Percentiles rank a stretch among this genome's conserved stretches.
These are phyloP conservation scores for Aspergillus sp. DNA, from an alignment of 2,329 filamentous ascomycete species.

Conservation along the genomic window DNA sequence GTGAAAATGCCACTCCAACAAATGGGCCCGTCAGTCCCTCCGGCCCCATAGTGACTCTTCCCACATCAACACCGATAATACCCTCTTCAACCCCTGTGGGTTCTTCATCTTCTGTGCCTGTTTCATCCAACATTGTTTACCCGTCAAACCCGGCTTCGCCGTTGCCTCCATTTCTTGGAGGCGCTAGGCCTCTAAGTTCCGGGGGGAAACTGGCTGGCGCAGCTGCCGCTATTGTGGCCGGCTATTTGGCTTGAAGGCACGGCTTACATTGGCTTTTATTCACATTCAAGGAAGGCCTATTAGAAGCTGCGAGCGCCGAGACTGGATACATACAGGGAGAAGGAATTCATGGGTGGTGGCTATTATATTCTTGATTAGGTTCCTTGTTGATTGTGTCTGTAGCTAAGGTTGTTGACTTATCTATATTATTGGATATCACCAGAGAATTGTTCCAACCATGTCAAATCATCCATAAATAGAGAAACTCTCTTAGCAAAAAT, in stretches of 20 bases:
- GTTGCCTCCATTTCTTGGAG: not conserved
- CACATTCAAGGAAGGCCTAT: not conserved
- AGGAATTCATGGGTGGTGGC: not conserved
- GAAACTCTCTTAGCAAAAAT: no score
- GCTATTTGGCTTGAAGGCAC: not conserved
- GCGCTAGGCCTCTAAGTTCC: not conserved
- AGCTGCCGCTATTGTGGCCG: not conserved
- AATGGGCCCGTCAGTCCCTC: not conserved
- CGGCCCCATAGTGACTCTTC: not conserved
- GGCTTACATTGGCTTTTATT: not conserved
- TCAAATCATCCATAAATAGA: not conserved
- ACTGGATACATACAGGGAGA: not conserved
- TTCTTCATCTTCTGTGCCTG: constrained; percentile 1
- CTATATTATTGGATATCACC: not conserved
- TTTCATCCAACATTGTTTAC: not conserved
- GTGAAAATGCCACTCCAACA: not conserved
- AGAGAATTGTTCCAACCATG: not conserved
- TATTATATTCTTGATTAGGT: not conserved
- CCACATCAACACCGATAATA: not conserved
- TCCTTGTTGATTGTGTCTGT: not conserved
- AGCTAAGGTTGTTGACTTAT: not conserved
- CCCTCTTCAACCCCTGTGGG: not conserved
- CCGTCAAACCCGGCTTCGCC: not conserved
- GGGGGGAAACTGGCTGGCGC: not conserved
- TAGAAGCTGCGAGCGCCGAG: not conserved